phyloP scores from a whole-genome alignment of 2,329 filamentous ascomycete species.

The Exophiala calicioides region DNA sequence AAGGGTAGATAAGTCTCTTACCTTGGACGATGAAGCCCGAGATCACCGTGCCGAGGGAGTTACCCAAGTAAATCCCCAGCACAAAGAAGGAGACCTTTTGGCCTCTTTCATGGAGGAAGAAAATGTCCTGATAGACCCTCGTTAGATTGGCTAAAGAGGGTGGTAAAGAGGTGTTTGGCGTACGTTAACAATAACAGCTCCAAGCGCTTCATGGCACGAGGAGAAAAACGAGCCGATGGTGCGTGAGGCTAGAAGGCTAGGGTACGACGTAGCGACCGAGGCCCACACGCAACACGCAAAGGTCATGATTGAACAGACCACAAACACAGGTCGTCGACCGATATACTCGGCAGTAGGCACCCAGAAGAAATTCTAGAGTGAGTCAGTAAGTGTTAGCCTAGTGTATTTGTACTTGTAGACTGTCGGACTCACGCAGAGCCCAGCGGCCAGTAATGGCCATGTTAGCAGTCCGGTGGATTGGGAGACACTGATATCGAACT shows the following conservation, averaged over 20 bases:
- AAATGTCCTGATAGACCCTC: constrained; percentile 24
- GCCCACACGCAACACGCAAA: constrained; percentile 37
- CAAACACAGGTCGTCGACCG: constrained; percentile 40
- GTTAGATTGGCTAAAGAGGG: background rate
- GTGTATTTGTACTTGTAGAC: background rate
- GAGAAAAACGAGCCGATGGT: constrained; percentile 38
- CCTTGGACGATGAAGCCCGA: constrained; percentile 38
- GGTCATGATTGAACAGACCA: constrained; percentile 38
- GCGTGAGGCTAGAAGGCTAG: constrained; percentile 37
- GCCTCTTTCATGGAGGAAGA: constrained; percentile 12
- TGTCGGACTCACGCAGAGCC: constrained; percentile 23
- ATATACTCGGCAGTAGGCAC: constrained; percentile 41
- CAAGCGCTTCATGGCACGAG: constrained; percentile 37
- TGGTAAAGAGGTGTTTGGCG: too few species aligned
- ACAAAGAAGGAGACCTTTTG: constrained; percentile 38
- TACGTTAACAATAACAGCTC: constrained; percentile 37
- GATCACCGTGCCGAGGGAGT: constrained; percentile 40
- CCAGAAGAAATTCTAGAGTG: constrained; percentile 35
- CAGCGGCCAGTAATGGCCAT: constrained; percentile 34
- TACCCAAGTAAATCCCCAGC: constrained; percentile 37
- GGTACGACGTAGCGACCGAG: constrained; percentile 35
- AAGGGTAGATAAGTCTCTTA: too few species aligned
- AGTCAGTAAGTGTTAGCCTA: background rate
- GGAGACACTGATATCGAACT: constrained; percentile 27
- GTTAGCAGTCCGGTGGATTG: constrained; percentile 29